Evolutionary conservation across 176 grass and related monocot species (phyloP), one percentile per base, ranked within the genome.

Genomic region (Echinochloa phyllopogon): DNA sequence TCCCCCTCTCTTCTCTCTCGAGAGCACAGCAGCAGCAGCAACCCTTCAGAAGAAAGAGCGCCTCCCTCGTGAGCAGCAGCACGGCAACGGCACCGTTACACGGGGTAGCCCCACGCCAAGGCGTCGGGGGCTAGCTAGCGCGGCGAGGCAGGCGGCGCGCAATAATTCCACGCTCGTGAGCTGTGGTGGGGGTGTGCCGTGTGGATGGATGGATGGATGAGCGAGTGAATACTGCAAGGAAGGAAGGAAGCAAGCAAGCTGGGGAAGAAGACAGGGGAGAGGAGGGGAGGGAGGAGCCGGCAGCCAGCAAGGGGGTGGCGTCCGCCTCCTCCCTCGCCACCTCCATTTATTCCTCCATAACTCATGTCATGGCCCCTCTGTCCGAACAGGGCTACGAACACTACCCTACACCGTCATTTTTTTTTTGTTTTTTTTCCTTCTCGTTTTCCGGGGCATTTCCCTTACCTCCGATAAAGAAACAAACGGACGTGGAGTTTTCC

Each of bases 281-380:
- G 16, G 39, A 2, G 6, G 2, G 41, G n/a, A n/a, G n/a, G n/a
- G n/a, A n/a, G n/a, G n/a, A n/a, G n/a, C n/a, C n/a, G n/a, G n/a
- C n/a, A n/a, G n/a, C n/a, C n/a, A n/a, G n/a, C n/a, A n/a, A n/a
- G n/a, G n/a, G n/a, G n/a, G n/a, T n/a, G n/a, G n/a, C n/a, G n/a
- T n/a, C 65, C 74, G 23, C 55, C 8, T n/a, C 12, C 6, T 20
- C 61, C 55, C 23, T 84, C 9, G 56, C 40, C 77, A 58, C 27
- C 83, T 74, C 74, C 75, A 77, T 47, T 62, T 71, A 65, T 64
- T 77, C 57, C 73, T 60, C 65, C 42, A 56, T 45, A 72, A 80
- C 41, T 84, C 27, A 15, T 45, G 66, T 33, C n/a, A n/a, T n/a
- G n/a, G n/a, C n/a, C 58, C 43, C 15, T 10, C 17, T 8, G 44